phyloP scores from a whole-genome alignment of 768 basidiomycete species.

The Heimioporus sp. region DNA sequence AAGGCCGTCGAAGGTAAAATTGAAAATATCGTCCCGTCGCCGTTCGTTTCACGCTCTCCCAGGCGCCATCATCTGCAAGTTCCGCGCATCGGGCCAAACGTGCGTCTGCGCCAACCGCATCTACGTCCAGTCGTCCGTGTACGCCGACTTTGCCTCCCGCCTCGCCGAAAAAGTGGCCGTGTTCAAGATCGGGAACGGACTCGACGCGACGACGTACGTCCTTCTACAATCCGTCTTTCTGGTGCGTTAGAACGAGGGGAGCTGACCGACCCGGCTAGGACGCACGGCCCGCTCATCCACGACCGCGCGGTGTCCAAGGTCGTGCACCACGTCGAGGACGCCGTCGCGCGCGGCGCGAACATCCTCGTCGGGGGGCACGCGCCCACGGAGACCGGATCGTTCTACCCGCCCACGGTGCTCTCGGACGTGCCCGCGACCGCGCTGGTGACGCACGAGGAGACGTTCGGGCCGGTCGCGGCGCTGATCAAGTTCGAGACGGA shows the following conservation, averaged over 20 bases:
- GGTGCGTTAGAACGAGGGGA: too few relatives aligned
- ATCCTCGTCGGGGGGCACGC: slow-evolving; percentile 87
- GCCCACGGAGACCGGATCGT: slow-evolving; percentile 55
- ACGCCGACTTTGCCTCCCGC: slow-evolving; percentile 88
- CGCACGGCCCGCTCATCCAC: slow-evolving; percentile 96
- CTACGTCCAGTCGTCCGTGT: slow-evolving; percentile 87
- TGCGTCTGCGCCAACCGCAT: slow-evolving; percentile 90
- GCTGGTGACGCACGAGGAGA: slow-evolving; percentile 77
- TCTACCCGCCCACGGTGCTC: slow-evolving; percentile 88
- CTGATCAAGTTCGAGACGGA: slow-evolving; percentile 91
- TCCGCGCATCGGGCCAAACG: slow-evolving; percentile 79
- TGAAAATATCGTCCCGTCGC: too few relatives aligned
- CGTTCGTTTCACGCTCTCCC: slow-evolving; percentile 2
- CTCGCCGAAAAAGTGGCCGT: slow-evolving; percentile 79
- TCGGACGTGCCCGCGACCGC: slow-evolving; percentile 75
- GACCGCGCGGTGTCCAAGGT: slow-evolving; percentile 83
- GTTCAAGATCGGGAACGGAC: slow-evolving; percentile 88
- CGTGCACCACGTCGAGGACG: slow-evolving; percentile 82
- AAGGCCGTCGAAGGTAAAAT: slow-evolving; percentile 78
- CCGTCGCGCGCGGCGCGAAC: slow-evolving; percentile 80
- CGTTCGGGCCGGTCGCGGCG: slow-evolving; percentile 91
- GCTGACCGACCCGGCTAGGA: slow-evolving; percentile 41
- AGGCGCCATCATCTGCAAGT: slow-evolving; percentile 79
- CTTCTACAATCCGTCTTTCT: background rate
- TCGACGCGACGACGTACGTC: slow-evolving; percentile 71